phyloP scores from a whole-genome alignment of 169 alveolate genomes.

The Blepharisma undulans region DNA sequence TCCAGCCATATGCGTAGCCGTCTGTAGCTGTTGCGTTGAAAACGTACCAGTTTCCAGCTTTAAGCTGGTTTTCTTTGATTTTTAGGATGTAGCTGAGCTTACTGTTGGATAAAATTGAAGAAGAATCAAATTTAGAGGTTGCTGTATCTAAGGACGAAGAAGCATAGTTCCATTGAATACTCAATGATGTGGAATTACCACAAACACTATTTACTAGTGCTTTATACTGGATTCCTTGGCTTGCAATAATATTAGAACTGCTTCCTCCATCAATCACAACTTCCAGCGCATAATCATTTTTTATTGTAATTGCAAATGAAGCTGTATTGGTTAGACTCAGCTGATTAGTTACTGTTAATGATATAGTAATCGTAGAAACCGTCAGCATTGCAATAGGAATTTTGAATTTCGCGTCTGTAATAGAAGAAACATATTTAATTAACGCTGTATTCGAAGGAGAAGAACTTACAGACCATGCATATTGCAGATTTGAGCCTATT shows the following conservation, averaged over 20 bases:
- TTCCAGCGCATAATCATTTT: neutral
- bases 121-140: neutral
- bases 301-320: neutral
- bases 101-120: neutral
- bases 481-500: neutral
- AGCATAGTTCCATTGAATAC: neutral
- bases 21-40: neutral
- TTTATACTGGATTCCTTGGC: neutral
- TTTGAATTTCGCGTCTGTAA: neutral
- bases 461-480: neutral
- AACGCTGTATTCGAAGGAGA: neutral
- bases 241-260: neutral
- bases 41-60: neutral
- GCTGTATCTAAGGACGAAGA: neutral
- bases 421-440: neutral
- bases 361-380: neutral
- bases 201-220: neutral
- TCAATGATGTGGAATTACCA: neutral
- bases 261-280: neutral
- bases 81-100: neutral
- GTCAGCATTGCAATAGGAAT: neutral
- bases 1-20: neutral
- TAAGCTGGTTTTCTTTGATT: neutral
- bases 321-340: neutral
- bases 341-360: neutral